Base-by-base conservation (phyloP, 768 basidiomycete species). In the Chalciporus sphaerocephalus region DNA sequence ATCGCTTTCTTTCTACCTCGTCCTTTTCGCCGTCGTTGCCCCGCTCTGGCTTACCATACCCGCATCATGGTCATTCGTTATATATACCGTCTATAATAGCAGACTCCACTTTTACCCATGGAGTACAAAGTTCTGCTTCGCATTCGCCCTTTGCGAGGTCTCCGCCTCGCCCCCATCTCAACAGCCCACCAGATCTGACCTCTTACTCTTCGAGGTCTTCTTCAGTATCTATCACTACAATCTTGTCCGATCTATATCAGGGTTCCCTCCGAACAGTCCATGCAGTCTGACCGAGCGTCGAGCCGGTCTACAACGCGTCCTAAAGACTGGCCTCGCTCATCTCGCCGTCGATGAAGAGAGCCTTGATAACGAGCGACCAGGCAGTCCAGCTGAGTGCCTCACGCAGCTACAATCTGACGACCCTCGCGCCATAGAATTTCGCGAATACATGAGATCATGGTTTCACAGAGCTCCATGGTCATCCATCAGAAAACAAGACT, bases 391-490 rank as follows among this genome's bases (percentile, higher is more conserved):
- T 7, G 84, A 89, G 61, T 54, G 69, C 7, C 76, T 85, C 41
- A 67, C 66, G 5, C 74, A 71, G 44, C 73, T 90, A n/a, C 76
- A 76, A 20, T 66, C 63, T 28, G 68, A 80, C 47, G 87, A 92
- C 55, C 81, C 80, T 9, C 78, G 86, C 7, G 85, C 86, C 2
- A 64, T 85, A 28, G 86, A 89, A 54, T 88, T 87, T 60, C 76
- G 85, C 13, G 78, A 82, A 55, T 70, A 68, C 52, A 69, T 88
- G 40, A 73, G 85, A 57, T 84, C 80, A 56, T 79, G 73, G 90
- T 94, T 94, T 62, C 68, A 75, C 45, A 81, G 79, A 53, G 79
- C 74, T 13, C 79, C 82, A 0, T 95, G 87, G 86, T 83, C 83
- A 0, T 70, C 75, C 11, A 76, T 95, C 46, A 79, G 72, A 35